Base-by-base conservation (phyloP, 2,329 filamentous ascomycete species). In the Ophiostoma quercus region DNA sequence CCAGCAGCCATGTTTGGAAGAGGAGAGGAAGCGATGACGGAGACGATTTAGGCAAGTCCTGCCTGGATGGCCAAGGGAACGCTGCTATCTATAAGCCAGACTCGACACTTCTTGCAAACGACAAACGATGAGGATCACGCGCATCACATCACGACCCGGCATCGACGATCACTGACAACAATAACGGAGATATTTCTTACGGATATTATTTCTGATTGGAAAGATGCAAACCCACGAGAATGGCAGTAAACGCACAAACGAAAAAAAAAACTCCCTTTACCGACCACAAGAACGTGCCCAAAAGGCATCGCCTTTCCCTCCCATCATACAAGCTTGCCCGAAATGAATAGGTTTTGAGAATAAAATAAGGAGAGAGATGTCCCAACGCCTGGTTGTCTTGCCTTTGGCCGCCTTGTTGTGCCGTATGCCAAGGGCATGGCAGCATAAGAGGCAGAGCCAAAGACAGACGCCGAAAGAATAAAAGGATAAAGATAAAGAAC, bases 251-350 rank as follows among this genome's bases (percentile, higher is more conserved):
- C 34, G 2, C 60, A 19, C 60, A 63, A 63, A 22, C 29, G 2
- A 34, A 41, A 65, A 6, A 34, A 41, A 65, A 60, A 65, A 65
- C 62, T 65, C 62, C 60, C 29, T n/a, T 19, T 57, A 1, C 22
- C 51, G 11, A 62, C n/a, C 32, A 19, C 62, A 14, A 41, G 39
- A 11, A 34, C 39, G 34, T 65, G 62, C n/a, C 32, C 62, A 39
- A 25, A 34, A 39, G 34, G 32, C 29, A 63, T 37, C 32, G 19
- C 34, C 62, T 34, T 41, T 65, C n/a, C 34, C 62, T 39, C 16
- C 34, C 62, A 63, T 63, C 60, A 19, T 34, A 63, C 32, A 63
- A 63, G 60, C 60, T 63, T 63, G 60, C n/a, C 60, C 60, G 60
- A 63, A n/a, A 65, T 34, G 34, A 65, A 65, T 41, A 4, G 19